These are phyloP conservation scores for Dacryopinax spathularia DNA, from an alignment of 768 basidiomycete genomes.

Conservation along the genomic window DNA sequence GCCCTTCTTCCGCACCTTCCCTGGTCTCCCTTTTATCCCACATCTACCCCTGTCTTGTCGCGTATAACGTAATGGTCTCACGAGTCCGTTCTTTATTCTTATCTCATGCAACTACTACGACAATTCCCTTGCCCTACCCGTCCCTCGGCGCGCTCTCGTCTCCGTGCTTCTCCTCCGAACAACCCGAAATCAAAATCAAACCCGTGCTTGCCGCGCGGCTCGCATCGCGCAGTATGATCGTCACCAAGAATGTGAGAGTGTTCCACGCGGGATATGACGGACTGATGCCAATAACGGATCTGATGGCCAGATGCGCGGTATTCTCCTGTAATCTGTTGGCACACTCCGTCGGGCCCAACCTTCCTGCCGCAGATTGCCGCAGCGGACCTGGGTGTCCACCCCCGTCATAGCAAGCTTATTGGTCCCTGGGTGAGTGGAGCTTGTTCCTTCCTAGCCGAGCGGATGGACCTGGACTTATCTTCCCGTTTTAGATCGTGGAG, in stretches of 20 bases:
- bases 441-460: background rate
- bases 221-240: background rate
- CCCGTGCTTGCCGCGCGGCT: background rate
- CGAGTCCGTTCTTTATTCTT: slow-evolving; percentile 3
- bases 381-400: background rate
- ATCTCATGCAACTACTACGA: slow-evolving; percentile 2
- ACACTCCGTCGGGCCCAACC: background rate
- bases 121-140: background rate
- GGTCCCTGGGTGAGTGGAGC: slow-evolving; percentile 2
- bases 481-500: background rate
- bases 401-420: background rate
- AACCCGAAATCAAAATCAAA: no score
- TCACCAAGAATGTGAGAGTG: slow-evolving; percentile 1
- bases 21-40: background rate
- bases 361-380: background rate
- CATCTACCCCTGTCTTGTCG: background rate
- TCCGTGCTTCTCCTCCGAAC: slow-evolving; percentile 1
- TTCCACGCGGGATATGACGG: background rate
- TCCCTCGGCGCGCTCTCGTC: background rate
- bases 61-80: slow-evolving; percentile 5
- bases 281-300: background rate
- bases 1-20: background rate
- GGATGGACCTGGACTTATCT: background rate
- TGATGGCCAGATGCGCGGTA: slow-evolving; percentile 3
- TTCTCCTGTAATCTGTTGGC: background rate